A percentile compares a stretch with the other conserved stretches of the same genome.
Conservation (phyloP, 352 stramenopile genomes). For the Blastocystis sp. region DNA sequence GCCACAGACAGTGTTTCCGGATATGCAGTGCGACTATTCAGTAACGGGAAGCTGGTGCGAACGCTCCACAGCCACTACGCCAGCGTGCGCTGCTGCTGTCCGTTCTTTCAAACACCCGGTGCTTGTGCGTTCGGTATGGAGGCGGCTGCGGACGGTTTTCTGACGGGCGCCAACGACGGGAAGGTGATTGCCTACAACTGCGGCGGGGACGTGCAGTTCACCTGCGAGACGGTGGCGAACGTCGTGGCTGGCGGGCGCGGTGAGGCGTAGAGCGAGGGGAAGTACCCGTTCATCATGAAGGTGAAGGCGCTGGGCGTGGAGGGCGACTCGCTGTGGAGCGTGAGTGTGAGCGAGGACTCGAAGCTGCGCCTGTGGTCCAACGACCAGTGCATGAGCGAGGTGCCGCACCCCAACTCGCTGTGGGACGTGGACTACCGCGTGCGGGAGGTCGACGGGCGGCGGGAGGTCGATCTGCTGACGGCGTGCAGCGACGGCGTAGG, state of each 20-base stretch:
- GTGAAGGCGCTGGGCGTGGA: slow-evolving; percentile 21
- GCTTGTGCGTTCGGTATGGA: not conserved
- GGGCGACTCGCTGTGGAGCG: not conserved
- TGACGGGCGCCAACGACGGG: slow-evolving; percentile 60
- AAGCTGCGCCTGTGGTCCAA: slow-evolving; percentile 3
- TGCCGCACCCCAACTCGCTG: slow-evolving; percentile 28
- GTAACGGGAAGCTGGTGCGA: not conserved
- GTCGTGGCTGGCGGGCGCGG: not conserved
- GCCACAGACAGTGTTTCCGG: slow-evolving; percentile 4
- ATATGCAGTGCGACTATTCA: slow-evolving; percentile 33
- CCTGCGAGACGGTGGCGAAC: slow-evolving; percentile 31
- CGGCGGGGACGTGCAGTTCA: not conserved
- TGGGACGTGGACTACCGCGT: slow-evolving; percentile 43
- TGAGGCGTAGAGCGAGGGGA: slow-evolving; percentile 17
- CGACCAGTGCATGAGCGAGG: not conserved
- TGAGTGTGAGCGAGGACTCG: slow-evolving; percentile 3
- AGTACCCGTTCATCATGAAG: slow-evolving; percentile 60
- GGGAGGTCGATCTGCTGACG: not conserved
- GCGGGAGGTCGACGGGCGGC: not conserved
- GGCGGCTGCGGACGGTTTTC: not conserved
- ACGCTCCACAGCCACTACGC: slow-evolving; percentile 40
- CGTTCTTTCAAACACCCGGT: not conserved
- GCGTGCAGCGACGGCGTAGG: slow-evolving; percentile 9
- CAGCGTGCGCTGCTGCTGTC: slow-evolving; percentile 42
- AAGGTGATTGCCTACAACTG: slow-evolving; percentile 27